A percentile compares a stretch with the other conserved stretches of the same genome.
Evolutionary conservation across 805 yeast species (phyloP).

Genomic region (Lachancea dasiensis): DNA sequence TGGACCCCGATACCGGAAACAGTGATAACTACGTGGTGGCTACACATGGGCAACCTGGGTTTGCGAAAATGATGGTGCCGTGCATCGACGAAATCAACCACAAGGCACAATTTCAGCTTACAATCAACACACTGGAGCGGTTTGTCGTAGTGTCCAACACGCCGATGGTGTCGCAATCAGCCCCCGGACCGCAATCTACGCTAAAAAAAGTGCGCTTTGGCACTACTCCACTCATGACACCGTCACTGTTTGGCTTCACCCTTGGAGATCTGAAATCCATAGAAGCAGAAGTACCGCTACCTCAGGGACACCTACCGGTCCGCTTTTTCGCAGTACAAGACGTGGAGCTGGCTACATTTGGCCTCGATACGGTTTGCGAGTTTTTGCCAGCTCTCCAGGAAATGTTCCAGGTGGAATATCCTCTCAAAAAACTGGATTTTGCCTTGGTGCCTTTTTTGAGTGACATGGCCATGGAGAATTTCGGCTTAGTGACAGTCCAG

Average conservation of each 20-base stretch:
- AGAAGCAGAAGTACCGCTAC: conserved; percentile 32
- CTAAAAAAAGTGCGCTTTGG: conserved; percentile 39
- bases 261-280: conserved; percentile 60
- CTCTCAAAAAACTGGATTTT: conserved; percentile 60
- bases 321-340: conserved; percentile 50
- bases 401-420: conserved; percentile 43
- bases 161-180: conserved; percentile 17
- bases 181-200: conserved; percentile 6
- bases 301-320: conserved; percentile 36
- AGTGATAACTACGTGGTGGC: conserved; percentile 51
- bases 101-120: conserved; percentile 47
- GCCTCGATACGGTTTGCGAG: conserved; percentile 43
- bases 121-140: conserved; percentile 38
- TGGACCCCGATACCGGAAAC: conserved; percentile 43
- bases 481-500: conserved; percentile 60
- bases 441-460: conserved; percentile 63
- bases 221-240: conserved; percentile 51
- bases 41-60: conserved; percentile 68
- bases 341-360: conserved; percentile 40
- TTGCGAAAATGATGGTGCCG: conserved; percentile 59
- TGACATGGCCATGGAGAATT: conserved; percentile 80
- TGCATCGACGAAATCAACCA: conserved; percentile 58
- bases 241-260: conserved; percentile 62
- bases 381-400: conserved; percentile 44
- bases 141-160: conserved; percentile 52